These are phyloP conservation scores for Mentha longifolia DNA, from an alignment of 257 asterid genomes.

Conservation along the genomic window DNA sequence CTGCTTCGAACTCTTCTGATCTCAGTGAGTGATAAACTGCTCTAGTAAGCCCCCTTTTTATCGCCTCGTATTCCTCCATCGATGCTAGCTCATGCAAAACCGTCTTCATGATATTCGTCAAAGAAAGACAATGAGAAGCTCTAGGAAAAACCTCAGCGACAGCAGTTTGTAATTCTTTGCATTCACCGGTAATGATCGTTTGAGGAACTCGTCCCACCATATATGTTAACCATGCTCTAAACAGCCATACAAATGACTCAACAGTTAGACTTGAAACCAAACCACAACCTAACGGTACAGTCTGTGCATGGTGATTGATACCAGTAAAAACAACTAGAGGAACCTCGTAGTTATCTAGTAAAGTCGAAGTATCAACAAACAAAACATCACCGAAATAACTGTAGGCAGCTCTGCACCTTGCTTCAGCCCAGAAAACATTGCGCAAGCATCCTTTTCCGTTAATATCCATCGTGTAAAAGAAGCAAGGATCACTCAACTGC, in stretches of 20 bases:
- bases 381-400: constrained; percentile 57
- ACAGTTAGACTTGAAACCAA: constrained; percentile 47
- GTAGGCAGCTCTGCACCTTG: constrained; percentile 52
- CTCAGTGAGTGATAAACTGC: constrained; percentile 41
- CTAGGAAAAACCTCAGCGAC: constrained; percentile 58
- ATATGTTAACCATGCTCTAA: constrained; percentile 66
- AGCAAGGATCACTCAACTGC: constrained; percentile 57
- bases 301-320: constrained; percentile 62
- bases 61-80: constrained; percentile 40
- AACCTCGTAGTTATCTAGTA: constrained; percentile 49
- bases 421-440: constrained; percentile 66
- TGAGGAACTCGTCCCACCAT: constrained; percentile 66
- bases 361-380: constrained; percentile 44
- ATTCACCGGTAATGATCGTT: constrained; percentile 41
- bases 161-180: constrained; percentile 53
- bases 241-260: constrained; percentile 62
- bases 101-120: constrained; percentile 44
- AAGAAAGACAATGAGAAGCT: constrained; percentile 54
- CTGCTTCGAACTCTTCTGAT: constrained; percentile 55
- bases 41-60: constrained; percentile 36
- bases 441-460: constrained; percentile 57
- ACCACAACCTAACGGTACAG: constrained; percentile 62
- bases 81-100: constrained; percentile 34
- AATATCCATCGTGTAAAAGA: constrained; percentile 63
- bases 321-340: constrained; percentile 58